Base-by-base conservation (phyloP, 129 eudicot species). In the Artemisia tridentata region DNA sequence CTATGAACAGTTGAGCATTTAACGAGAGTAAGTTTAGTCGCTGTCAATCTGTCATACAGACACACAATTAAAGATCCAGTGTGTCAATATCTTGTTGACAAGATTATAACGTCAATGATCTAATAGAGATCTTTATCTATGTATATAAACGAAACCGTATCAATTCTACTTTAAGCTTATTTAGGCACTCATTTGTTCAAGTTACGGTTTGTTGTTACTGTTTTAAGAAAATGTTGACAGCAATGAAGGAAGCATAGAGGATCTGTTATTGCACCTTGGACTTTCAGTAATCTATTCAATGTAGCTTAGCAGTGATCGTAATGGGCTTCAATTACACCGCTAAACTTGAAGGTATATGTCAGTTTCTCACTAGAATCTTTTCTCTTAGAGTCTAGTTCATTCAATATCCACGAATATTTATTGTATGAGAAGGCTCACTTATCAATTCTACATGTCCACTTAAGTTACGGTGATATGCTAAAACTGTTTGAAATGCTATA, bases 311-410 rank as follows among this genome's bases (percentile, higher is more conserved):
- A n/a, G 50, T 7, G 60, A 53, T 52, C 48, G 20, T 6, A 43
- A 69, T 25, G 50, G 2, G 43, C 41, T 51, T 31, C 52, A 62
- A 11, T 58, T 63, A 18, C 34, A 13, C 51, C 13, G 43, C 53
- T 12, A 14, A 64, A 6, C 9, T 53, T 54, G 47, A 52, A 65
- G 57, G 47, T 65, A 20, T 41, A 18, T 65, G 65, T 63, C 18
- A 2, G 15, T 4, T 7, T 72, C 23, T 58, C 12, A 47, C 34
- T 38, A 46, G 11, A 31, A 52, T 21, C 53, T 31, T 48, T 50
- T 63, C 46, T 73, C 29, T 67, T 49, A 27, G n/a, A 11, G 45
- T 68, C 61, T 64, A 52, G 29, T 74, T 10, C 14, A 43, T 41
- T 59, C 12, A 55, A 65, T 58, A 53, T 54, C 47, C 56, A 41